Base-by-base conservation (phyloP, 2,329 filamentous ascomycete genomes). In the Phialophora verrucosa region DNA sequence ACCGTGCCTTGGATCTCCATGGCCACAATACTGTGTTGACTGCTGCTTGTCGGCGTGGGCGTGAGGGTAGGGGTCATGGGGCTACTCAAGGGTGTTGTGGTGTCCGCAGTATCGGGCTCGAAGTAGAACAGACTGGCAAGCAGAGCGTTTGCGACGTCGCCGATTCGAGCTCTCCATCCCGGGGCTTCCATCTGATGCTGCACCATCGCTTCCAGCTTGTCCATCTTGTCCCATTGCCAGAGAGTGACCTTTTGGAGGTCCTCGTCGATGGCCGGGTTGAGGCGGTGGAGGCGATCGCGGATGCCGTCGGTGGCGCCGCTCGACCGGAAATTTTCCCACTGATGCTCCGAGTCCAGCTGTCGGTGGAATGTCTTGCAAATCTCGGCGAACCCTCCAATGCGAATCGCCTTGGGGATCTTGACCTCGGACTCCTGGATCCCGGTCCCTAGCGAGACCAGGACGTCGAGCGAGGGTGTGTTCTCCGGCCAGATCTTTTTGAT, bases 121-220 rank as follows among this genome's bases (percentile, higher is more conserved):
- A 62, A 62, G 49, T 62, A 62, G 59, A 62, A 62, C 11, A 62
- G 59, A 55, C 59, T 62, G 29, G 59, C 59, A 32, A 55, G 49
- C 49, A 62, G 49, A 42, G 49, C 49, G 20, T 54, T 31, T 11
- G 59, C 23, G 1, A 47, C 59, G 6, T 53, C 14, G 14, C 47
- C 49, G 35, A 62, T 4, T 5, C 49, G 59, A 12, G 20, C 20
- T 11, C 11, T n/a, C 59, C 59, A 62, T 6, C 20, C 59, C 8
- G 49, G 7, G 10, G 54, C 59, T 5, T 51, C 5, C 59, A 62
- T 62, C 59, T 62, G 59, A 10, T 20, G 59, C 50, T 27, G 31
- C 32, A 62, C 59, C 59, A 62, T 62, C 8, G 49, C 49, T 17
- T 62, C 59, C 59, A 62, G 50, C 32, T 44, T 29, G 29, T 27